phyloP scores from a whole-genome alignment of 2,329 filamentous ascomycete genomes.

The Zalaria obscura region DNA sequence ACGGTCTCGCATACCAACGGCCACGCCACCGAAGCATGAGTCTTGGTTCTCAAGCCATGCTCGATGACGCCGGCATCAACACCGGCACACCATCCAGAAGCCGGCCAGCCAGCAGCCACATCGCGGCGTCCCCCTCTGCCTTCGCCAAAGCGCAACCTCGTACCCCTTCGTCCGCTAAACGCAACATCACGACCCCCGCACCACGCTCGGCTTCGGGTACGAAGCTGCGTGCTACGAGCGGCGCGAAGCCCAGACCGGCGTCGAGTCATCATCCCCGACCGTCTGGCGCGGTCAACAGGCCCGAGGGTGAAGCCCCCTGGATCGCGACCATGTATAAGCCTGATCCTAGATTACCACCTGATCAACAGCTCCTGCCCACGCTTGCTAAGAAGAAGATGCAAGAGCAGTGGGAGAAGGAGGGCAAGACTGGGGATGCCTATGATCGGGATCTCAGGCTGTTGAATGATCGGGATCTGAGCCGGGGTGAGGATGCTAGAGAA shows the following conservation, averaged over 20 bases:
- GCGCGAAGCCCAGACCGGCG: constrained; percentile 6
- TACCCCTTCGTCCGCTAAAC: not conserved
- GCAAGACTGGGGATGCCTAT: constrained; percentile 71
- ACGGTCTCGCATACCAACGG: constrained; percentile 45
- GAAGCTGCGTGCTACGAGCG: too few relatives aligned
- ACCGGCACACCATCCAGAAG: constrained; percentile 12
- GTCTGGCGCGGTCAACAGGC: constrained; percentile 38
- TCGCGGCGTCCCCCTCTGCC: not conserved
- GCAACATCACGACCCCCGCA: too few relatives aligned
- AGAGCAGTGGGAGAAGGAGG: constrained; percentile 89
- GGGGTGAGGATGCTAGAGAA: constrained; percentile 6
- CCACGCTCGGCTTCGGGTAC: too few relatives aligned
- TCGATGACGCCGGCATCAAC: constrained; percentile 32
- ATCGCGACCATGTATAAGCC: constrained; percentile 89
- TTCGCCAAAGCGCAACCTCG: not conserved
- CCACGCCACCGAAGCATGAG: constrained; percentile 59
- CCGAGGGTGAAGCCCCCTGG: constrained; percentile 94
- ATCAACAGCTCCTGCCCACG: constrained; percentile 89
- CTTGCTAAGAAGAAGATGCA: constrained; percentile 84
- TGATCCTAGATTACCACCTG: constrained; percentile 81
- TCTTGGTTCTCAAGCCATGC: constrained; percentile 35
- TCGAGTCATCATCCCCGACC: constrained; percentile 18
- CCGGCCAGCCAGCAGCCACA: constrained; percentile 3
- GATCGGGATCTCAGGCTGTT: constrained; percentile 78
- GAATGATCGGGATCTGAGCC: constrained; percentile 43